phyloP scores from a whole-genome alignment of 768 basidiomycete species.

The Leccinum olivaceopallidum region DNA sequence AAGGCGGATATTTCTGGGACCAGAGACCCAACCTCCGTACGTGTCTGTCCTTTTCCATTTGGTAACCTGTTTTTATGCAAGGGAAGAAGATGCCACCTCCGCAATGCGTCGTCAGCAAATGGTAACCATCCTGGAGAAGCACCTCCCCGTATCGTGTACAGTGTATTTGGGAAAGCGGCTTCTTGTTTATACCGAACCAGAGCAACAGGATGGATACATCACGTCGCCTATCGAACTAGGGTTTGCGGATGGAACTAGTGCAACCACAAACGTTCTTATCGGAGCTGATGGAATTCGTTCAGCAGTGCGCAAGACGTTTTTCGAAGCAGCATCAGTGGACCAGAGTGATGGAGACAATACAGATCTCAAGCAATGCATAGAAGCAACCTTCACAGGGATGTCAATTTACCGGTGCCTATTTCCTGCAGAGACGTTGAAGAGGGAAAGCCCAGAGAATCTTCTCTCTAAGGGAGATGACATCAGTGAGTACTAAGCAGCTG shows the following conservation, averaged over 20 bases:
- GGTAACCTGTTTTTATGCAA: background rate
- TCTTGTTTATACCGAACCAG: slow-evolving; percentile 10
- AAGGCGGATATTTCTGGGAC: slow-evolving; percentile 16
- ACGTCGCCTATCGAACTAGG: slow-evolving; percentile 12
- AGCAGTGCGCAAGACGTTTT: background rate
- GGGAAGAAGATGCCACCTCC: slow-evolving; percentile 6
- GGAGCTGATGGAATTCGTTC: no score
- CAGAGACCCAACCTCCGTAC: slow-evolving; percentile 25
- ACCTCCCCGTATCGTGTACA: slow-evolving; percentile 19
- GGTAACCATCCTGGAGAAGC: slow-evolving; percentile 16
- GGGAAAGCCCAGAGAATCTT: slow-evolving; percentile 22
- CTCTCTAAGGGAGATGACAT: slow-evolving; percentile 16
- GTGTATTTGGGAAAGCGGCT: slow-evolving; percentile 22
- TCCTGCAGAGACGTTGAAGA: slow-evolving; percentile 32
- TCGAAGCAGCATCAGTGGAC: slow-evolving; percentile 17
- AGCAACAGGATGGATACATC: slow-evolving; percentile 28
- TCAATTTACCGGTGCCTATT: slow-evolving; percentile 41
- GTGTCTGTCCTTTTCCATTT: background rate
- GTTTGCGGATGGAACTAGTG: slow-evolving; percentile 20
- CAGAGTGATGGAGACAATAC: background rate
- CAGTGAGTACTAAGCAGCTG: slow-evolving; percentile 20
- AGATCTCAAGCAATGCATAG: slow-evolving; percentile 11
- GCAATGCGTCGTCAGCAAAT: slow-evolving; percentile 26
- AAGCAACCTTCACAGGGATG: slow-evolving; percentile 43
- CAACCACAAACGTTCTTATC: slow-evolving; percentile 31